Conservation (phyloP, 2,329 filamentous ascomycete genomes). For the Paraphoma sp. region DNA sequence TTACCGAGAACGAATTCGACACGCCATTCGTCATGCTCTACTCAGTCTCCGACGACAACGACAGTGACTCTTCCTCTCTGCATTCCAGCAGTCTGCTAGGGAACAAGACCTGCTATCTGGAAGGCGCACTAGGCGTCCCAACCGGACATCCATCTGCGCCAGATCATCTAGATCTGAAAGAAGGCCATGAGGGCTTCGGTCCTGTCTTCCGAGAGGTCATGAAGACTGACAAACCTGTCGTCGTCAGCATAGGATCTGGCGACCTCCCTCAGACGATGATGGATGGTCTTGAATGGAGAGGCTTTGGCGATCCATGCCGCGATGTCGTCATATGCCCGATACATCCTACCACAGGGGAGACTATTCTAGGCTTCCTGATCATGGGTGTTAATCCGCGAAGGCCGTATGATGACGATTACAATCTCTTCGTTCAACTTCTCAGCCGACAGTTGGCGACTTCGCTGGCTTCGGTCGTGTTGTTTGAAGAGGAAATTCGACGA, state of each 20-base stretch:
- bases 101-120: slow-evolving; percentile 70
- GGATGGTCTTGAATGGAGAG: slow-evolving; percentile 71
- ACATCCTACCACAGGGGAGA: slow-evolving; percentile 76
- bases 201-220: slow-evolving; percentile 80
- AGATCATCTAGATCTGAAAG: slow-evolving; percentile 70
- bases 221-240: slow-evolving; percentile 68
- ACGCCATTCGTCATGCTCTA: slow-evolving; percentile 80
- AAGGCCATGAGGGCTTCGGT: slow-evolving; percentile 75
- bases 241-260: slow-evolving; percentile 70
- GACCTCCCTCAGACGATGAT: slow-evolving; percentile 71
- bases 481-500: slow-evolving; percentile 81
- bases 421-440: slow-evolving; percentile 76
- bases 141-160: slow-evolving; percentile 67
- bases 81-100: slow-evolving; percentile 70
- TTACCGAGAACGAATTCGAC: slow-evolving; percentile 77
- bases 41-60: slow-evolving; percentile 73
- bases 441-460: slow-evolving; percentile 80
- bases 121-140: slow-evolving; percentile 74
- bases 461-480: slow-evolving; percentile 80
- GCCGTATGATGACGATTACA: slow-evolving; percentile 82
- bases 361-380: slow-evolving; percentile 78
- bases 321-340: slow-evolving; percentile 80
- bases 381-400: slow-evolving; percentile 79
- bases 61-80: slow-evolving; percentile 75
- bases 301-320: slow-evolving; percentile 73